Conservation (phyloP, 2,329 filamentous ascomycete species). For the Microthyrium microscopicum region DNA sequence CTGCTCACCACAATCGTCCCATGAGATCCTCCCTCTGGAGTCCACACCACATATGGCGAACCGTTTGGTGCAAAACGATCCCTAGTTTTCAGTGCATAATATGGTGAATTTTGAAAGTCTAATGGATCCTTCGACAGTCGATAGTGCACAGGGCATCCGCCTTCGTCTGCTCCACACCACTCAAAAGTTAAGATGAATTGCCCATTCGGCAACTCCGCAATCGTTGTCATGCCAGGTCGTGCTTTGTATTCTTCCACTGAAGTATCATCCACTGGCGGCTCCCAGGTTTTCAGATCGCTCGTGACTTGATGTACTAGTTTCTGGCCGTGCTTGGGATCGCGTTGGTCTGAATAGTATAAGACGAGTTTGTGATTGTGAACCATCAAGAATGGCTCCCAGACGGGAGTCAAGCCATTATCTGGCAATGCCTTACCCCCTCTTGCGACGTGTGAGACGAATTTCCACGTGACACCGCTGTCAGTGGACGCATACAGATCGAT, state of each 20-base stretch:
- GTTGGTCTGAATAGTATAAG: conserved; percentile 56
- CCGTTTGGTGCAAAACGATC: conserved; percentile 29
- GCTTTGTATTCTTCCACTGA: conserved; percentile 43
- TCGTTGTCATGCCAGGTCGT: conserved; percentile 52
- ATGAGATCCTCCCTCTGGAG: conserved; percentile 25
- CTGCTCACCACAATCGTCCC: conserved; percentile 34
- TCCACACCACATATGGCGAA: conserved; percentile 38
- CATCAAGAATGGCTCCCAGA: conserved; percentile 58
- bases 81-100: conserved; percentile 25
- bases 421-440: conserved; percentile 44
- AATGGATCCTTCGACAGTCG: conserved; percentile 31
- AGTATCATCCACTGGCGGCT: conserved; percentile 43
- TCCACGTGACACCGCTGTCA: conserved; percentile 46
- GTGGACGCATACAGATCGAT: conserved; percentile 53
- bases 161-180: conserved; percentile 31
- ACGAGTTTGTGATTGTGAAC: conserved; percentile 42
- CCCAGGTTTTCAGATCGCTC: conserved; percentile 43
- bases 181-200: conserved; percentile 51
- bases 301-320: conserved; percentile 50
- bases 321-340: conserved; percentile 44
- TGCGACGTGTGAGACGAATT: conserved; percentile 50
- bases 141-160: conserved; percentile 35
- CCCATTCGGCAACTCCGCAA: conserved; percentile 40
- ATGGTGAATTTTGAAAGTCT: conserved; percentile 26
- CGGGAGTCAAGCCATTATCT: conserved; percentile 48